Evolutionary conservation across 2,329 filamentous ascomycete genomes (phyloP).

Genomic region (Furcasterigmium furcatum): DNA sequence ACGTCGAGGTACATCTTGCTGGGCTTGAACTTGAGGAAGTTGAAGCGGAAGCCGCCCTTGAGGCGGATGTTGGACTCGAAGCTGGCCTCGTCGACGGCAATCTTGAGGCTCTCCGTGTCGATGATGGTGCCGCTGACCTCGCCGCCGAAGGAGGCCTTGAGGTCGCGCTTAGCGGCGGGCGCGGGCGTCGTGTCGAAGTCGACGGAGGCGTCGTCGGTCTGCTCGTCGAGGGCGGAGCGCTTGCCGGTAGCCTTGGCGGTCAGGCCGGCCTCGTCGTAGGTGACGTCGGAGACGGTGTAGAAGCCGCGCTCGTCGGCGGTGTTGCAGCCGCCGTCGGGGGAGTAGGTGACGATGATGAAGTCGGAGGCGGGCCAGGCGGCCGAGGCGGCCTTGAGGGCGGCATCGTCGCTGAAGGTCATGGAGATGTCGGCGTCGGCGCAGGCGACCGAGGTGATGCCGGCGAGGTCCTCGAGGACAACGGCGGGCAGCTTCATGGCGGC

Average conservation of each 20-base stretch:
- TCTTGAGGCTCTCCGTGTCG: slow-evolving; percentile 20
- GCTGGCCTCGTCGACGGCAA: slow-evolving; percentile 24
- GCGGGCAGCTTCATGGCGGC: slow-evolving; percentile 4
- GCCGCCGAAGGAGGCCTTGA: slow-evolving; percentile 5
- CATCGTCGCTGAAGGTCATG: slow-evolving; percentile 39
- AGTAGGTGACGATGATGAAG: slow-evolving; percentile 3
- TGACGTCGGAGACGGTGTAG: slow-evolving; percentile 4
- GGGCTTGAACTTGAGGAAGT: slow-evolving; percentile 23
- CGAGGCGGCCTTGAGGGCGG: slow-evolving; percentile 28
- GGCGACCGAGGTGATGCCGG: not conserved
- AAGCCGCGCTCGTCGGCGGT: slow-evolving; percentile 2
- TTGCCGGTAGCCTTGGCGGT: slow-evolving; percentile 6
- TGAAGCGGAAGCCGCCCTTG: slow-evolving; percentile 34
- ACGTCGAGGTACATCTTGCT: slow-evolving; percentile 35
- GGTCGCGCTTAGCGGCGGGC: slow-evolving; percentile 7
- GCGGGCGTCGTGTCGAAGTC: slow-evolving; percentile 10
- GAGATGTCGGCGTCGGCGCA: slow-evolving; percentile 21
- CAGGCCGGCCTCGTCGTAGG: slow-evolving; percentile 6
- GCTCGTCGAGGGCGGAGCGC: slow-evolving; percentile 7
- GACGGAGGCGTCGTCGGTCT: slow-evolving; percentile 10
- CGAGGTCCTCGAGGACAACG: slow-evolving; percentile 6
- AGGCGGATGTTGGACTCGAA: slow-evolving; percentile 30
- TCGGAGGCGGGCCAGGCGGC: slow-evolving; percentile 20
- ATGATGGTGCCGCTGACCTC: slow-evolving; percentile 9
- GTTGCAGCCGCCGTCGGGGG: slow-evolving; percentile 2